Conservation (phyloP, 2,329 filamentous ascomycete species). For the Fusarium pseudocircinatum region DNA sequence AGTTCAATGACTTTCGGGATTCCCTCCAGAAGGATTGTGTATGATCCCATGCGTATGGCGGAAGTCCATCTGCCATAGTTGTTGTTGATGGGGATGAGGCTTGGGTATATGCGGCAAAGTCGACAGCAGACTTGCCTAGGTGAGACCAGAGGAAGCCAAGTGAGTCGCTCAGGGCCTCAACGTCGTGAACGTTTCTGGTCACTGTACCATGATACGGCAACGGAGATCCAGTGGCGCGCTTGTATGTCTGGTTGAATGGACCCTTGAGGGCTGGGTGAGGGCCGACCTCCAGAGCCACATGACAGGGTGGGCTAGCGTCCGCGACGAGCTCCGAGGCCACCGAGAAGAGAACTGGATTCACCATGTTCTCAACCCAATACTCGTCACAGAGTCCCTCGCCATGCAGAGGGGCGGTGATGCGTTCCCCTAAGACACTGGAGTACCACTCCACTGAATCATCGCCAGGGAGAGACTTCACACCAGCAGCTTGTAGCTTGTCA, state of each 20-base stretch:
- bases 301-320: neutral
- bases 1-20: neutral
- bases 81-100: neutral
- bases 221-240: neutral
- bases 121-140: neutral
- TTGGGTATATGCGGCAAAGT: neutral
- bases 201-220: conserved; percentile 18
- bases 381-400: neutral
- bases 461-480: neutral
- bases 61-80: conserved; percentile 35
- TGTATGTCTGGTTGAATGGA: conserved; percentile 54
- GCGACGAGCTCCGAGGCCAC: conserved; percentile 23
- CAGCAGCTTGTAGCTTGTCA: neutral
- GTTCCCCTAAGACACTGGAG: conserved; percentile 21
- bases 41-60: conserved; percentile 10
- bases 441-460: conserved; percentile 17
- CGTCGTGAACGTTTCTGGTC: conserved; percentile 27
- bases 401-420: neutral
- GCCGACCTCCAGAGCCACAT: conserved; percentile 52
- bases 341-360: conserved; percentile 36
- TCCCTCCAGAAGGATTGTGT: conserved; percentile 3
- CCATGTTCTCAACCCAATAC: conserved; percentile 44
- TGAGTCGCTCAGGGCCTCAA: conserved; percentile 21
- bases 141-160: conserved; percentile 30
- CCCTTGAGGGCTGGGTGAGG: conserved; percentile 60